Conservation (phyloP, 176 grass and related monocot genomes). For the Themeda triandra region DNA sequence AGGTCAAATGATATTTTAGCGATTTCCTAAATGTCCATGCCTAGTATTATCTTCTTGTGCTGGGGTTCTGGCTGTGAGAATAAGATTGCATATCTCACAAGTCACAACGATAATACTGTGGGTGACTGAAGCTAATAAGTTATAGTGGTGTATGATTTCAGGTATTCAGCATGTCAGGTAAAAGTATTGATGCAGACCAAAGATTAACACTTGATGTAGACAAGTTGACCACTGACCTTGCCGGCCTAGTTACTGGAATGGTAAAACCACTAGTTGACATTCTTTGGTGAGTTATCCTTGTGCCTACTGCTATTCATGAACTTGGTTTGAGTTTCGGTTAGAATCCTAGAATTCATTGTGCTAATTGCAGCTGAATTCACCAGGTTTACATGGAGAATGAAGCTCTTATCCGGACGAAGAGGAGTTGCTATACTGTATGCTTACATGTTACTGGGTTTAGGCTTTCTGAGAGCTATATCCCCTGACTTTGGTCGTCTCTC, state of each 20-base stretch:
- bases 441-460: slow-evolving; percentile 95
- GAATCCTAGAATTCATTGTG: slow-evolving; percentile 12
- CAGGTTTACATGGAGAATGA: slow-evolving; percentile 99
- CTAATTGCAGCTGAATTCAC: slow-evolving; percentile 27
- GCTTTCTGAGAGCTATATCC: slow-evolving; percentile 85
- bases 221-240: slow-evolving; percentile 93
- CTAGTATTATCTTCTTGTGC: slow-evolving; percentile 1
- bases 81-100: slow-evolving; percentile 3
- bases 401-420: slow-evolving; percentile 90
- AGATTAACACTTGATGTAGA: slow-evolving; percentile 92
- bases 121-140: slow-evolving; percentile 7
- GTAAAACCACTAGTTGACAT: slow-evolving; percentile 96
- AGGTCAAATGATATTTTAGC: slow-evolving; percentile 7
- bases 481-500: slow-evolving; percentile 95
- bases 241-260: slow-evolving; percentile 96
- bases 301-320: background rate
- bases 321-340: slow-evolving; percentile 7
- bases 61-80: slow-evolving; percentile 3
- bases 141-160: slow-evolving; percentile 43
- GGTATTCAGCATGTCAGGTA: slow-evolving; percentile 90
- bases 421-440: slow-evolving; percentile 94
- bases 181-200: slow-evolving; percentile 93
- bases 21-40: background rate
- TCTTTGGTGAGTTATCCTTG: slow-evolving; percentile 70
- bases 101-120: background rate